Evolutionary conservation across 2,329 filamentous ascomycete genomes (phyloP).

Genomic region (Nemania sp.): DNA sequence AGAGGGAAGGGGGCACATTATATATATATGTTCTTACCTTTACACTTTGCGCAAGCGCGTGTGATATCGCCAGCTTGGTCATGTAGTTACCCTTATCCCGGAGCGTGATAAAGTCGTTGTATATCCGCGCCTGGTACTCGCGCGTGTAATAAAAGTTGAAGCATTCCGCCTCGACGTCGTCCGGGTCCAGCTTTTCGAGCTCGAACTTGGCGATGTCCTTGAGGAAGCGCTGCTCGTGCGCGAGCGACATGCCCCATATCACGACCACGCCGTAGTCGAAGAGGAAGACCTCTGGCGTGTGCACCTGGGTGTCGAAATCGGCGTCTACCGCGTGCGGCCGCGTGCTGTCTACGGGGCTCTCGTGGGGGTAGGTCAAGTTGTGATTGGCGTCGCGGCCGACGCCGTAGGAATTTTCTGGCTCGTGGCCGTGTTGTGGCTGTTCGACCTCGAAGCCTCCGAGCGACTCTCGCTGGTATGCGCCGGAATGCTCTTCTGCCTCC

Average conservation of each 20-base stretch:
- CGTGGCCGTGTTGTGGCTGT: constrained; percentile 30
- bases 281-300: constrained; percentile 92
- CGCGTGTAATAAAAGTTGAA: constrained; percentile 99
- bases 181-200: constrained; percentile 81
- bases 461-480: constrained; percentile 63
- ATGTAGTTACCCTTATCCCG: constrained; percentile 96
- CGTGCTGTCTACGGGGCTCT: constrained; percentile 43
- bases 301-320: constrained; percentile 85
- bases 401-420: constrained; percentile 36
- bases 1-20: neutral
- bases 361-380: constrained; percentile 43
- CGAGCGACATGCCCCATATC: constrained; percentile 96
- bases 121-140: constrained; percentile 97
- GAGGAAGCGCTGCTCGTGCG: constrained; percentile 86
- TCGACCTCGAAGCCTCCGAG: constrained; percentile 63
- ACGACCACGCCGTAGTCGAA: constrained; percentile 98
- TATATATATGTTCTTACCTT: constrained; percentile 61
- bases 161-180: constrained; percentile 89
- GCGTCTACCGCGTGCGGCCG: constrained; percentile 48
- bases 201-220: constrained; percentile 96
- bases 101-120: constrained; percentile 98
- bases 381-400: constrained; percentile 41
- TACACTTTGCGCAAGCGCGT: constrained; percentile 92
- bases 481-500: constrained; percentile 64
- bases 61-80: constrained; percentile 95